Base-by-base conservation (phyloP, 2,329 filamentous ascomycete species). In the Coniochaeta sp. region DNA sequence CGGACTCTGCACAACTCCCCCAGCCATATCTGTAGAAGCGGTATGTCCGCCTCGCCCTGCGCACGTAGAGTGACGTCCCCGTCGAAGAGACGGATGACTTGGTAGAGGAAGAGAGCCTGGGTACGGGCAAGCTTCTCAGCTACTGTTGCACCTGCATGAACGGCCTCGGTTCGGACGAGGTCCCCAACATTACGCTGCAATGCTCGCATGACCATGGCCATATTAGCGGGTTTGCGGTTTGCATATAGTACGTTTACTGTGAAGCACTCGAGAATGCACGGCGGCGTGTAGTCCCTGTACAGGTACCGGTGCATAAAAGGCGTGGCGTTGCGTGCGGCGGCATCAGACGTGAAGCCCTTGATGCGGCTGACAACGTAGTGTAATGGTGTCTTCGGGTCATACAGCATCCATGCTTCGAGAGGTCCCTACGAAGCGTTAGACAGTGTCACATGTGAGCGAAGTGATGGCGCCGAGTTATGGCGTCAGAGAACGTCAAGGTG, bases 71-170 rank as follows among this genome's bases (percentile, higher is more conserved):
- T 64, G 26, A 74, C 64, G 61, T 73, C 69, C 26, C 72, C 72
- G 60, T 74, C 72, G 59, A 70, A 71, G 8, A 74, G 65, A 11
- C 72, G 65, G 55, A 73, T 70, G n/a, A 68, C 60, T 59, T 73
- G 71, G 61, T 73, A 74, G n/a, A 68, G 36, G 47, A 68, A 65
- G 19, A 69, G 61, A 2, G 67, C 64, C 57, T 70, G 68, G 0
- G 63, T 61, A 16, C 66, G 60, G 33, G 66, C 65, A 17, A 69
- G 63, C 60, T 69, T 69, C 55, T 71, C 68, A 5, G 24, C 24
- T 17, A 52, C 11, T 60, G 58, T 6, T 67, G 66, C 1, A 67
- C 67, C 9, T 58, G 60, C 17, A 19, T 58, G 59, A 19, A 57
- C 52, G 24, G 43, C 38, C 54, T 64, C 61, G 2, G 43, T 26